Percentiles rank a stretch among this genome's conserved stretches.
Evolutionary conservation across 2,329 filamentous ascomycete genomes (phyloP).

Genomic region (Phaeosphaeria sp.): DNA sequence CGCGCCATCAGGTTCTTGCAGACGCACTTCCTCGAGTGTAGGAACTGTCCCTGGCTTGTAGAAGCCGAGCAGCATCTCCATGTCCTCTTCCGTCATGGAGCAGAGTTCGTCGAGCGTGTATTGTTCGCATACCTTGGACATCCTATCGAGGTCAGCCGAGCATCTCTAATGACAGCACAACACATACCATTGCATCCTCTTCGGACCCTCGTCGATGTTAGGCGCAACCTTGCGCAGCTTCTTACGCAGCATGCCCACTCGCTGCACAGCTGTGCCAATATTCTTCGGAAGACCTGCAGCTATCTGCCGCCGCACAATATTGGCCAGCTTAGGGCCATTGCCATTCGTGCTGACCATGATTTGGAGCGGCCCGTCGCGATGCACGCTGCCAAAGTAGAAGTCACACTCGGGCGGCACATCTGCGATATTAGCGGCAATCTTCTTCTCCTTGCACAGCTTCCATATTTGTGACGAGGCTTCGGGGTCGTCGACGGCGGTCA

Average conservation of each 20-base stretch:
- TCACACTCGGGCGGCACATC: conserved; percentile 97
- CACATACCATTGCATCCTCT: conserved; percentile 83
- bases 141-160: conserved; percentile 64
- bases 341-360: conserved; percentile 99
- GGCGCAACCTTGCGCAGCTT: conserved; percentile 82
- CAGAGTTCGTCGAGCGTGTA: conserved; percentile 88
- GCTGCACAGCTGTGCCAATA: conserved; percentile 83
- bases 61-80: conserved; percentile 81
- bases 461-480: conserved; percentile 89
- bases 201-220: conserved; percentile 73
- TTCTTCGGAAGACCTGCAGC: conserved; percentile 77
- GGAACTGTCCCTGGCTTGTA: conserved; percentile 63
- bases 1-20: conserved; percentile 48
- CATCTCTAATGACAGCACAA: neutral
- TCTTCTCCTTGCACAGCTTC: conserved; percentile 86
- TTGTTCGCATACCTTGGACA: conserved; percentile 87
- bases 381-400: conserved; percentile 97
- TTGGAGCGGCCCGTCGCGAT: conserved; percentile 93
- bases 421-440: conserved; percentile 91
- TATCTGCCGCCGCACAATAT: conserved; percentile 83
- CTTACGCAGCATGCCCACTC: conserved; percentile 79
- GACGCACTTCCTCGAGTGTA: conserved; percentile 50
- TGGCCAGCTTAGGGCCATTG: conserved; percentile 90
- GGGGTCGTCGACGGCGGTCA: conserved; percentile 92
- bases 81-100: conserved; percentile 78